Evolutionary conservation across 768 basidiomycete genomes (phyloP).

Genomic region (Crassisporium funariophilum): DNA sequence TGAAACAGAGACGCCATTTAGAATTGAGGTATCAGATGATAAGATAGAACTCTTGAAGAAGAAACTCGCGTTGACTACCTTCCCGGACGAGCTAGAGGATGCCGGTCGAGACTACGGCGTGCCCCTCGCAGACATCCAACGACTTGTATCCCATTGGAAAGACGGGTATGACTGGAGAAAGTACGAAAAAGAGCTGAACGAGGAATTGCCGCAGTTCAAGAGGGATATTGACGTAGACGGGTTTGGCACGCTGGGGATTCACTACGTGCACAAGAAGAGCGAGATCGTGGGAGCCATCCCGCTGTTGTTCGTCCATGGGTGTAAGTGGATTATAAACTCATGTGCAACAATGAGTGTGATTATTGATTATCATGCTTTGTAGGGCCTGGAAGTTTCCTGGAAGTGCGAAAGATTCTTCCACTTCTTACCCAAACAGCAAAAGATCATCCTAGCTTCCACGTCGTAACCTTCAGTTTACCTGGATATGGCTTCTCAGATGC

Average conservation of each 20-base stretch:
- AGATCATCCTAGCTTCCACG: slow-evolving; percentile 59
- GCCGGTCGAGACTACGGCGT: slow-evolving; percentile 54
- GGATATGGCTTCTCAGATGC: slow-evolving; percentile 65
- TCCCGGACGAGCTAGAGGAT: slow-evolving; percentile 62
- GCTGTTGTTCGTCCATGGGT: slow-evolving; percentile 52
- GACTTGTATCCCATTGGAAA: slow-evolving; percentile 50
- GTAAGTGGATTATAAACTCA: slow-evolving; percentile 32
- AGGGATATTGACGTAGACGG: slow-evolving; percentile 50
- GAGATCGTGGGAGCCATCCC: slow-evolving; percentile 44
- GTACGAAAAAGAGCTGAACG: slow-evolving; percentile 52
- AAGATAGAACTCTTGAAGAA: slow-evolving; percentile 41
- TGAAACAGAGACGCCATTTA: slow-evolving; percentile 49
- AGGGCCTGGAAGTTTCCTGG: slow-evolving; percentile 66
- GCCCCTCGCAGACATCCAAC: slow-evolving; percentile 49
- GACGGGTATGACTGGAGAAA: slow-evolving; percentile 57
- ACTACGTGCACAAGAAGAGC: slow-evolving; percentile 62
- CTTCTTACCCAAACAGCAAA: slow-evolving; percentile 44
- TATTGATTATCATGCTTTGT: not conserved
- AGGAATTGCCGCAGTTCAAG: slow-evolving; percentile 56
- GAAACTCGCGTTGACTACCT: slow-evolving; percentile 48
- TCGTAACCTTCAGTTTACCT: slow-evolving; percentile 60
- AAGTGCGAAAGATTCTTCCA: slow-evolving; percentile 59
- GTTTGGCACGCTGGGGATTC: slow-evolving; percentile 48
- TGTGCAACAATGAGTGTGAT: not conserved
- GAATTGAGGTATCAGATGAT: slow-evolving; percentile 45